Base-by-base conservation (phyloP, 2,329 filamentous ascomycete genomes). In the Hymenoscyphus fructigenus region DNA sequence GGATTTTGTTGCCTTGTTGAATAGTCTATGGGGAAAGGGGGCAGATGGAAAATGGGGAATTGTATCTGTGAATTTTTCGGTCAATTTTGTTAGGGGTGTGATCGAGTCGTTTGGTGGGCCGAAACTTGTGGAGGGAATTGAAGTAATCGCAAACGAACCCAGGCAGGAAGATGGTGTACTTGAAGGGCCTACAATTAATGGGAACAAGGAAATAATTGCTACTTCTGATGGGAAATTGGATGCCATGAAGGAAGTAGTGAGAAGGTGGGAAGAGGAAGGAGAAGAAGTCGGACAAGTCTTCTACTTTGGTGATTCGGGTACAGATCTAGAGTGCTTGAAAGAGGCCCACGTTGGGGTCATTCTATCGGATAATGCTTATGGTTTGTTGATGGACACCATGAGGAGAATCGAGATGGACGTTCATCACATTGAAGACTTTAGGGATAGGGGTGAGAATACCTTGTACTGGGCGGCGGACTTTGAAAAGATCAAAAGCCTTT, bases 291-390 rank as follows among this genome's bases (percentile, higher is more conserved):
- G 41, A 2, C 61, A 59, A 20, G 34, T 69, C 2, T 59, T 75
- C 2, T 76, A 76, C 65, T 65, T 75, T 53, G 75, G 75, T 2
- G 75, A 76, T 65, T 73, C 72, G 3, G 64, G 63, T 9, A 75
- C 72, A 32, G 75, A 76, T 59, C 60, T 76, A 4, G 74, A 73
- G 62, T 75, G 73, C 57, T 66, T 76, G 32, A 65, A 67, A 9
- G 65, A 69, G 20, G 61, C 66, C 57, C 62, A 63, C 59, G 62
- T 60, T 2, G 71, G 73, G 7, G 65, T 75, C 61, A 66, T 73
- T 6, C 66, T 74, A 10, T 55, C 67, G 12, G 65, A 64, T 23
- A 53, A 71, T 60, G 36, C 36, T 17, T 14, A 38, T 38, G 61
- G 41, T 41, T 57, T 36, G 4, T 28, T 74, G 47, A 61, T 70